phyloP scores from a whole-genome alignment of 1,284 basidiomycete genomes.

The Volvariella surrecta region DNA sequence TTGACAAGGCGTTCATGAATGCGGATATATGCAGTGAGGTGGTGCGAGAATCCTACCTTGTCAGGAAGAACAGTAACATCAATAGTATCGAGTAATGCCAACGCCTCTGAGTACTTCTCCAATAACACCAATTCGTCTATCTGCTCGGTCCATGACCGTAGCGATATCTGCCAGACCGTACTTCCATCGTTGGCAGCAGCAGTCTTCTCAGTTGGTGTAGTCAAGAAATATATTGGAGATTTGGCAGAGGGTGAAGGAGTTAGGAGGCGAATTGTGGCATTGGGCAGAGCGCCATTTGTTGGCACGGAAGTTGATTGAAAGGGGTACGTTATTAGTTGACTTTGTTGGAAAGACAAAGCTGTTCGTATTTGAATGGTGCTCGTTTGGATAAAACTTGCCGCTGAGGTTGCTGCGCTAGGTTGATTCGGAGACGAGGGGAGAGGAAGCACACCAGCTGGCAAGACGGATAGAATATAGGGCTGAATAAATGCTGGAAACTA shows the following conservation, averaged over 20 bases:
- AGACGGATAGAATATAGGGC: constrained; percentile 79
- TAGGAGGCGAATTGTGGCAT: constrained; percentile 52
- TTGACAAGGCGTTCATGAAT: constrained; percentile 1
- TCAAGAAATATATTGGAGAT: constrained; percentile 58
- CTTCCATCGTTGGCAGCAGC: constrained; percentile 58
- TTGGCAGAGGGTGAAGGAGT: constrained; percentile 41
- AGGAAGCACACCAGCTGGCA: constrained; percentile 61
- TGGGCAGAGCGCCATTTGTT: constrained; percentile 19
- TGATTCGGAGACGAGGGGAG: constrained; percentile 17
- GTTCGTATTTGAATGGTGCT: constrained; percentile 75
- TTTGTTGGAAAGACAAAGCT: constrained; percentile 56
- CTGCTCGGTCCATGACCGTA: constrained; percentile 73
- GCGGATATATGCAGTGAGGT: constrained; percentile 4
- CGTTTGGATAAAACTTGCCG: constrained; percentile 31
- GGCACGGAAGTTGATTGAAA: constrained; percentile 26
- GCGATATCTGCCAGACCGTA: constrained; percentile 68
- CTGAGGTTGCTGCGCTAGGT: constrained; percentile 12
- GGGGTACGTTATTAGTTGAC: constrained; percentile 64
- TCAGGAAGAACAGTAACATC: constrained; percentile 58
- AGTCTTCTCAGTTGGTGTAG: constrained; percentile 66
- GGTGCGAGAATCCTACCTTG: constrained; percentile 38
- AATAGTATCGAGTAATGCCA: constrained; percentile 71
- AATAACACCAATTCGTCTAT: constrained; percentile 76
- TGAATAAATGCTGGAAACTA: constrained; percentile 56
- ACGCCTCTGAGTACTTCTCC: constrained; percentile 74